Percentiles rank a stretch among this genome's conserved stretches.
phyloP scores from a whole-genome alignment of 192 early-diverging fungal species.

The Haplosporangium gracile region DNA sequence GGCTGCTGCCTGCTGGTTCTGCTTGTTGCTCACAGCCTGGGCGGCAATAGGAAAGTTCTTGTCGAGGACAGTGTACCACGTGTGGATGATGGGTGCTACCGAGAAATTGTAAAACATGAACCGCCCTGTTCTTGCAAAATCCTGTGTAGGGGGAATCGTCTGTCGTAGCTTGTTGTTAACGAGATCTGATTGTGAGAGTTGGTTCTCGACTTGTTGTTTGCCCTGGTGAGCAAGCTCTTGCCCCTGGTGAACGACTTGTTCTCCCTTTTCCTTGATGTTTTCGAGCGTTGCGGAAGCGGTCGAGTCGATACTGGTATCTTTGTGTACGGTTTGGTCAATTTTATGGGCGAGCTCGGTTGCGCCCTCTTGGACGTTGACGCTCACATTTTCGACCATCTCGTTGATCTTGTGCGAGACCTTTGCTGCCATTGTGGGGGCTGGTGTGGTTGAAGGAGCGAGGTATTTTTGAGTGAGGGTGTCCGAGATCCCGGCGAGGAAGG shows the following conservation, averaged over 20 bases:
- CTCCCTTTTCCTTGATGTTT: constrained; percentile 13
- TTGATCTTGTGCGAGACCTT: neutral
- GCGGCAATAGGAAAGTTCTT: constrained; percentile 61
- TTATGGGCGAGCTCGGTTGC: neutral
- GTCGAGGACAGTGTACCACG: constrained; percentile 80
- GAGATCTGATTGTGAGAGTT: neutral
- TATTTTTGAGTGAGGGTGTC: constrained; percentile 74
- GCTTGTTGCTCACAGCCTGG: neutral
- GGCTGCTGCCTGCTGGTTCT: neutral
- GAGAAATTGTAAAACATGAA: constrained; percentile 78
- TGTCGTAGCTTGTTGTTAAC: neutral
- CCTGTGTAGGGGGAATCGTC: constrained; percentile 16
- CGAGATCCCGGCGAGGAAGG: constrained; percentile 69
- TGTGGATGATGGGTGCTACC: constrained; percentile 76
- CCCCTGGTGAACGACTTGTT: neutral
- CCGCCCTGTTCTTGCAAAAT: constrained; percentile 64
- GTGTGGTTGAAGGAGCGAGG: constrained; percentile 26
- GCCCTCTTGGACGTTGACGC: constrained; percentile 11
- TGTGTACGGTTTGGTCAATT: neutral
- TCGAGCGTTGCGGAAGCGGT: neutral
- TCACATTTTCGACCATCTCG: neutral
- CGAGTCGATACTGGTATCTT: neutral
- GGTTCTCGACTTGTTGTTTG: constrained; percentile 6
- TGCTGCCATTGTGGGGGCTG: constrained; percentile 18
- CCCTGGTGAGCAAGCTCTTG: neutral